Percentiles rank a stretch among this genome's conserved stretches.
Evolutionary conservation across 2,329 filamentous ascomycete species (phyloP).

Genomic region (Talaromyces marneffei): DNA sequence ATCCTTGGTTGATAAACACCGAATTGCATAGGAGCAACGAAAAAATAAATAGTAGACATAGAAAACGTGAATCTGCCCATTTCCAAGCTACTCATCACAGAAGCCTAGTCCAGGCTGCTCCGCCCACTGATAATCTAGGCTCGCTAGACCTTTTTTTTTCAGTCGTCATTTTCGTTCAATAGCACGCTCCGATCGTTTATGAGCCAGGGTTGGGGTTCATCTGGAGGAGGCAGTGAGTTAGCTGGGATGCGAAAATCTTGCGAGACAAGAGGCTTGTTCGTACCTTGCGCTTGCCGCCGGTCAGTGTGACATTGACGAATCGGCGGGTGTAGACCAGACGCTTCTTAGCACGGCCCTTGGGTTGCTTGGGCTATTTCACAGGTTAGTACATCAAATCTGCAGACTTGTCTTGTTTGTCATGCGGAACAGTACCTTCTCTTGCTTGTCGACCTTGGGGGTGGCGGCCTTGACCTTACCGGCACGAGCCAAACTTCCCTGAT

Average conservation of each 20-base stretch:
- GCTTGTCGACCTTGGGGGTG: slow-evolving; percentile 59
- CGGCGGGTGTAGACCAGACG: slow-evolving; percentile 86
- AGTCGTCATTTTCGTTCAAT: slow-evolving; percentile 6
- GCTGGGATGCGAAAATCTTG: neutral
- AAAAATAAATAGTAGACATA: slow-evolving; percentile 8
- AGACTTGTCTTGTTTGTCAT: neutral
- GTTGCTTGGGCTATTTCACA: slow-evolving; percentile 86
- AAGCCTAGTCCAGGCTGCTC: slow-evolving; percentile 1
- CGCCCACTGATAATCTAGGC: neutral
- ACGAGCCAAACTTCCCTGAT: slow-evolving; percentile 67
- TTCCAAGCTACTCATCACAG: neutral
- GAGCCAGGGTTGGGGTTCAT: slow-evolving; percentile 17
- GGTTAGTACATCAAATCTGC: slow-evolving; percentile 49
- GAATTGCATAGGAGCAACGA: slow-evolving; percentile 2
- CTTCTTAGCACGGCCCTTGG: slow-evolving; percentile 93
- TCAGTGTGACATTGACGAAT: slow-evolving; percentile 90
- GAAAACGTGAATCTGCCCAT: slow-evolving; percentile 7
- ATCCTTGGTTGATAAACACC: slow-evolving; percentile 6
- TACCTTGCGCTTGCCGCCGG: slow-evolving; percentile 92
- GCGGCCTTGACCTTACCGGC: slow-evolving; percentile 88
- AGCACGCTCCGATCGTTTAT: slow-evolving; percentile 8
- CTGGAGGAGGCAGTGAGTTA: neutral
- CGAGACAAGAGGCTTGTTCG: slow-evolving; percentile 24
- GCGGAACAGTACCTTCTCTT: slow-evolving; percentile 11
- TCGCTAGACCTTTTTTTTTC: neutral